Conservation (phyloP, 805 yeast species). For the Suhomyces pyralidae region DNA sequence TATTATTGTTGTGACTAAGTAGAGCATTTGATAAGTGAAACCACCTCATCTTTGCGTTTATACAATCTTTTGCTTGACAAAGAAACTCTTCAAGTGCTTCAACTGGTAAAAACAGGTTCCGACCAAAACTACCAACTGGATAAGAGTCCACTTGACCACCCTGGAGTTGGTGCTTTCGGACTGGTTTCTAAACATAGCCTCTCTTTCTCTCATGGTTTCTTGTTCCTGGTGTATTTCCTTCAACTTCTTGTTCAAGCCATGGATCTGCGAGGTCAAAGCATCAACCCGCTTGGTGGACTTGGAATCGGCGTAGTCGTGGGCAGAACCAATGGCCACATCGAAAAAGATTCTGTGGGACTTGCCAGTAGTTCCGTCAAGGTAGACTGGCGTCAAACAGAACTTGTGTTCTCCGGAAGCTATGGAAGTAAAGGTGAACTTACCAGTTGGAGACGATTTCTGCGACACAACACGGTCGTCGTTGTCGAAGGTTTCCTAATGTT, state of each 20-base stretch:
- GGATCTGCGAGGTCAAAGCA: slow-evolving; percentile 52
- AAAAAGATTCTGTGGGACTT: slow-evolving; percentile 65
- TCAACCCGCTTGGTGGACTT: slow-evolving; percentile 54
- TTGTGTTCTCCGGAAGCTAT: slow-evolving; percentile 81
- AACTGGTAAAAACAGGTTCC: slow-evolving; percentile 75
- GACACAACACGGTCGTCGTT: slow-evolving; percentile 72
- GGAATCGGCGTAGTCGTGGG: slow-evolving; percentile 59
- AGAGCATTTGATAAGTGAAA: too few relatives aligned
- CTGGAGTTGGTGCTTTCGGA: slow-evolving; percentile 72
- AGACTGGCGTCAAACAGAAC: slow-evolving; percentile 60
- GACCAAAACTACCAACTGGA: slow-evolving; percentile 66
- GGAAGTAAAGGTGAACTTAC: slow-evolving; percentile 79
- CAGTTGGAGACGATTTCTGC: slow-evolving; percentile 58
- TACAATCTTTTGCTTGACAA: slow-evolving; percentile 82
- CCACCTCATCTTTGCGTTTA: too few relatives aligned
- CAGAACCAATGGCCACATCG: slow-evolving; percentile 68
- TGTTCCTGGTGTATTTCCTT: slow-evolving; percentile 65
- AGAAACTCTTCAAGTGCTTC: slow-evolving; percentile 73
- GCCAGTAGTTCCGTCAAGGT: slow-evolving; percentile 70
- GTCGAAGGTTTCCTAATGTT: slow-evolving; percentile 59
- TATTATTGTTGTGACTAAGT: too few relatives aligned
- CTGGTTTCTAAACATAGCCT: slow-evolving; percentile 71
- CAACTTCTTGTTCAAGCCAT: slow-evolving; percentile 55
- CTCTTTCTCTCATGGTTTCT: slow-evolving; percentile 67
- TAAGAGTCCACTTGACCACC: slow-evolving; percentile 69